Evolutionary conservation across 2,329 filamentous ascomycete species (phyloP).

Genomic region (Pseudogymnoascus sp.): DNA sequence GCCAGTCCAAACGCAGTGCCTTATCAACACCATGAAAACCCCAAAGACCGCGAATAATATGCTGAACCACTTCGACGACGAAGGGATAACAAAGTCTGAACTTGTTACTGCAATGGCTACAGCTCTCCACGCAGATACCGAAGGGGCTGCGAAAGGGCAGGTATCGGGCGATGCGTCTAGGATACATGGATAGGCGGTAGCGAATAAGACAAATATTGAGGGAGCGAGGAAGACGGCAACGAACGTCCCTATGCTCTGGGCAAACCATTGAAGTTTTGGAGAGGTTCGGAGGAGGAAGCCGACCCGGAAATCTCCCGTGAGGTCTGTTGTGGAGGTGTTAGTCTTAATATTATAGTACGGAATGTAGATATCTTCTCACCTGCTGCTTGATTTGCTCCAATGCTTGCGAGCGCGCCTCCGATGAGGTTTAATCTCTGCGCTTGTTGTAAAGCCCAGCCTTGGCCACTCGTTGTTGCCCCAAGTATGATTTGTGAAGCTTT

Average conservation of each 20-base stretch:
- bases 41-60: constrained; percentile 1
- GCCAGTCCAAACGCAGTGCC: not conserved
- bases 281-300: constrained; percentile 3
- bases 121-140: constrained; percentile 16
- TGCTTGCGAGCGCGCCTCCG: not conserved
- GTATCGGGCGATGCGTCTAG: constrained; percentile 10
- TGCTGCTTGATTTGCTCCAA: constrained; percentile 1
- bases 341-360: not conserved
- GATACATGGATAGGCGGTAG: constrained; percentile 18
- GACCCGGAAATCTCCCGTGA: not conserved
- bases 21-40: not conserved
- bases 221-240: constrained; percentile 17
- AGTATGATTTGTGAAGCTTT: constrained; percentile 5
- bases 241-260: constrained; percentile 16
- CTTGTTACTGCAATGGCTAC: constrained; percentile 17
- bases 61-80: not conserved
- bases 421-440: constrained; percentile 1
- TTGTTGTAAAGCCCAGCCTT: not conserved
- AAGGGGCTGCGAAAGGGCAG: constrained; percentile 16
- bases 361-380: not conserved
- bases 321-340: not conserved
- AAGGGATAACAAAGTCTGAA: constrained; percentile 16
- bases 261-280: constrained; percentile 12
- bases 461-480: not conserved
- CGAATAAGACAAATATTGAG: constrained; percentile 17